phyloP scores from a whole-genome alignment of 2,329 filamentous ascomycete genomes.

The Xylariales sp. region DNA sequence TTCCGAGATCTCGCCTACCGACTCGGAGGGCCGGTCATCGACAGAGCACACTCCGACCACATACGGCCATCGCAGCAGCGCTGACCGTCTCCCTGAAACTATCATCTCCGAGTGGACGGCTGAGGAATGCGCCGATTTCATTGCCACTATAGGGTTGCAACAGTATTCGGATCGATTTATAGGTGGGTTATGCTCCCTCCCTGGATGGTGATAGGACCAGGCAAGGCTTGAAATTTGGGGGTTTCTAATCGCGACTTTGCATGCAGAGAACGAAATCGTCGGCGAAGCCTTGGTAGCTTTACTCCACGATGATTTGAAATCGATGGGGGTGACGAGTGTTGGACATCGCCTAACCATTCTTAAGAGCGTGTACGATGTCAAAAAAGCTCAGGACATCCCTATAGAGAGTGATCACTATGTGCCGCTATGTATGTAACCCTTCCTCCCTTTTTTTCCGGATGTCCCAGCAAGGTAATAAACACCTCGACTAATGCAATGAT shows the following conservation, averaged over 20 bases:
- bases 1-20: conserved; percentile 65
- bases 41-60: conserved; percentile 77
- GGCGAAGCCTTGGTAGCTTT: conserved; percentile 87
- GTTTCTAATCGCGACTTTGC: conserved; percentile 13
- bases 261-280: conserved; percentile 89
- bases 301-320: conserved; percentile 88
- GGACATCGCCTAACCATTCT: conserved; percentile 92
- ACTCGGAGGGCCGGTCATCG: conserved; percentile 65
- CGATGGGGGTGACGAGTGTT: conserved; percentile 89
- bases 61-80: conserved; percentile 62
- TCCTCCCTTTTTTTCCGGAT: conserved; percentile 4
- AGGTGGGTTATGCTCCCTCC: conserved; percentile 51
- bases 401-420: conserved; percentile 93
- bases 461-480: no score
- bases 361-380: conserved; percentile 94
- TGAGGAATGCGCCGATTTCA: conserved; percentile 87
- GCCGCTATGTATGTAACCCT: conserved; percentile 68
- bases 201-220: no score
- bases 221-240: no score
- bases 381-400: conserved; percentile 87
- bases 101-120: conserved; percentile 77
- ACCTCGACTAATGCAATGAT: no score
- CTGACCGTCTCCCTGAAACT: conserved; percentile 66
- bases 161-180: conserved; percentile 82
- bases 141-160: conserved; percentile 71